phyloP scores from a whole-genome alignment of 768 basidiomycete species.

The Boletus sp. region DNA sequence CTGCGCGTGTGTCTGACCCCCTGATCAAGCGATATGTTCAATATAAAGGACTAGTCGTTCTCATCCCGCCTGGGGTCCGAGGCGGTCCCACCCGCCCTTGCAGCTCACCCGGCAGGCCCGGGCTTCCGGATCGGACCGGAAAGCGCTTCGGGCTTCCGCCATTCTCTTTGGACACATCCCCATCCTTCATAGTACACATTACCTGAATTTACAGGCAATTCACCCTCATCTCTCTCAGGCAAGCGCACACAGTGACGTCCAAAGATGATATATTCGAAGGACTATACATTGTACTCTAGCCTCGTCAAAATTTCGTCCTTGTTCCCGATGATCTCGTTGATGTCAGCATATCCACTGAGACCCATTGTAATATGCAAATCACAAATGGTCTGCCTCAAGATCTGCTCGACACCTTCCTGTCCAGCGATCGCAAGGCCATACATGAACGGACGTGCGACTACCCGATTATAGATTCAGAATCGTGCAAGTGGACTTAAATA shows the following conservation, averaged over 20 bases:
- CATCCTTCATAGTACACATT: too few species aligned
- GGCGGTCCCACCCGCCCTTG: too few species aligned
- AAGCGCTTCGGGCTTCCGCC: too few species aligned
- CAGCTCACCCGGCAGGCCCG: too few species aligned
- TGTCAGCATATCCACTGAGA: slow-evolving; percentile 53
- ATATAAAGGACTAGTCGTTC: too few species aligned
- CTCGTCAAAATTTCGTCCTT: slow-evolving; percentile 31
- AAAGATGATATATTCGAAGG: neutral
- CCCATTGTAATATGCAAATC: slow-evolving; percentile 68
- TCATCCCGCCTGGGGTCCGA: too few species aligned
- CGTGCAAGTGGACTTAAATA: neutral
- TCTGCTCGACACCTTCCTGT: slow-evolving; percentile 72
- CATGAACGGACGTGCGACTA: slow-evolving; percentile 74
- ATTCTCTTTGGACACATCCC: too few species aligned
- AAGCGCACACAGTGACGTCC: neutral
- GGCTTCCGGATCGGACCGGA: too few species aligned
- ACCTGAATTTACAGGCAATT: too few species aligned
- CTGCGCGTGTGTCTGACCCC: too few species aligned
- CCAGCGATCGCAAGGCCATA: slow-evolving; percentile 73
- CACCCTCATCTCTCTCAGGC: too few species aligned
- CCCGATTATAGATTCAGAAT: neutral
- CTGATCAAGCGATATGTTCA: too few species aligned
- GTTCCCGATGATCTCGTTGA: slow-evolving; percentile 65
- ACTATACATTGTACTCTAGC: slow-evolving; percentile 20
- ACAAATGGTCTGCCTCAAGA: slow-evolving; percentile 63